Evolutionary conservation across 2,329 filamentous ascomycete genomes (phyloP).

Genomic region (Hypomyces perniciosus): DNA sequence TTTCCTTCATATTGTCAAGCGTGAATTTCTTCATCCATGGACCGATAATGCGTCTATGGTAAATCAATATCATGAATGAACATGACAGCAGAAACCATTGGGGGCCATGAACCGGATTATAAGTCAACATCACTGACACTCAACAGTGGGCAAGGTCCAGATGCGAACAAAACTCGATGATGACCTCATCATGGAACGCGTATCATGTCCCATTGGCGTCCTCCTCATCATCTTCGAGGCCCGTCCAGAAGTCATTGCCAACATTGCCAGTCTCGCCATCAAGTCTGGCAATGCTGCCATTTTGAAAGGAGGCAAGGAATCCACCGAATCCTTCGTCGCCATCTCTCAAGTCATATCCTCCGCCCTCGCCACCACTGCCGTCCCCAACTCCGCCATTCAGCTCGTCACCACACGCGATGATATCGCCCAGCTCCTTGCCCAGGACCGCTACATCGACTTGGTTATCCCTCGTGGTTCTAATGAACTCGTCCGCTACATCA

Average conservation of each 20-base stretch:
- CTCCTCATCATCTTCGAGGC: constrained; percentile 98
- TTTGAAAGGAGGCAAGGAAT: constrained; percentile 95
- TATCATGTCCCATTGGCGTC: constrained; percentile 94
- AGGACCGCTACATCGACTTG: constrained; percentile 85
- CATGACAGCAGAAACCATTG: no score
- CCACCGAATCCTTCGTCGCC: constrained; percentile 86
- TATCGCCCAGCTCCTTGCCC: constrained; percentile 77
- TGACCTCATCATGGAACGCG: constrained; percentile 74
- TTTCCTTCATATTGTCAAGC: not conserved
- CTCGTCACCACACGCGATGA: constrained; percentile 90
- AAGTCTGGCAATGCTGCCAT: constrained; percentile 98
- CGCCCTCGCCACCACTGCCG: constrained; percentile 64
- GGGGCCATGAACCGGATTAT: not conserved
- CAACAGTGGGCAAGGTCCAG: constrained; percentile 72
- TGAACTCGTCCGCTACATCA: constrained; percentile 84
- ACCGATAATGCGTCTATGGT: no score
- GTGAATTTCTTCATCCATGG: not conserved
- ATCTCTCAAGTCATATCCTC: constrained; percentile 80
- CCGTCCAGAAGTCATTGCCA: constrained; percentile 94
- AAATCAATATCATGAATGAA: no score
- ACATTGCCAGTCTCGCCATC: constrained; percentile 90
- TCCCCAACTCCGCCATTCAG: constrained; percentile 84
- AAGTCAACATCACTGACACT: constrained; percentile 1
- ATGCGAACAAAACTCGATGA: constrained; percentile 83
- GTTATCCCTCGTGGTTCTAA: constrained; percentile 91